Conservation (phyloP, 192 early-diverging fungal species). For the Coemansia sp. region DNA sequence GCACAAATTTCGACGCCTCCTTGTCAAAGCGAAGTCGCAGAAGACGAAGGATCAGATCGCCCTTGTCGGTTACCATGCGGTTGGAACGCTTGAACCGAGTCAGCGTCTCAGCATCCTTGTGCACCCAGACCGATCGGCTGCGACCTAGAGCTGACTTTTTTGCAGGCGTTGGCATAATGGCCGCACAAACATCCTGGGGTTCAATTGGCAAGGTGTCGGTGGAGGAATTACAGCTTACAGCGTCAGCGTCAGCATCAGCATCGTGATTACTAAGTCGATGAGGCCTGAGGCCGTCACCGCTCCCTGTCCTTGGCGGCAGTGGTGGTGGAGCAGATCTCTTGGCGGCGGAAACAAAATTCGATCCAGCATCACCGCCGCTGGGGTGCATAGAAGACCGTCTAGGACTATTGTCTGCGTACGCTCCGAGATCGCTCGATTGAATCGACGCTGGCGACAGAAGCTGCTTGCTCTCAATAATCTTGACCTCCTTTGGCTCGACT, state of each 20-base stretch:
- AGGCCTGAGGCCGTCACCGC: background rate
- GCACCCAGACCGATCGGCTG: slow-evolving; percentile 55
- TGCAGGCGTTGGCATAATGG: slow-evolving; percentile 24
- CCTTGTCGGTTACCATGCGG: slow-evolving; percentile 50
- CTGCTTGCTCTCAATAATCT: slow-evolving; percentile 1
- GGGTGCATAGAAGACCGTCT: background rate
- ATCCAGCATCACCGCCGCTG: background rate
- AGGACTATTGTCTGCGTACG: background rate
- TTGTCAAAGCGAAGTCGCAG: slow-evolving; percentile 51
- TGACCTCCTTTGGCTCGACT: background rate
- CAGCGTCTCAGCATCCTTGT: slow-evolving; percentile 49
- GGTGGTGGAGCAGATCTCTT: slow-evolving; percentile 9
- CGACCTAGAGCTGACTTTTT: slow-evolving; percentile 31
- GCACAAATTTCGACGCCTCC: slow-evolving; percentile 46
- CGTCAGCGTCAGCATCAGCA: slow-evolving; percentile 7
- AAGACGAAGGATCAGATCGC: slow-evolving; percentile 50
- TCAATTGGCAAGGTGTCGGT: slow-evolving; percentile 30
- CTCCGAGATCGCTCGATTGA: background rate
- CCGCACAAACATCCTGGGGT: slow-evolving; percentile 32
- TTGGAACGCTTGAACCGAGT: slow-evolving; percentile 31
- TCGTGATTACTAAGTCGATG: slow-evolving; percentile 20
- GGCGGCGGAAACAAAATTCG: background rate
- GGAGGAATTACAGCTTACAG: slow-evolving; percentile 26
- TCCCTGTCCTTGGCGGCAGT: slow-evolving; percentile 3
- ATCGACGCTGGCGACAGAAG: slow-evolving; percentile 2